These are phyloP conservation scores for Gossypium schwendimanii DNA, from an alignment of 441 rosid species.

Conservation along the genomic window DNA sequence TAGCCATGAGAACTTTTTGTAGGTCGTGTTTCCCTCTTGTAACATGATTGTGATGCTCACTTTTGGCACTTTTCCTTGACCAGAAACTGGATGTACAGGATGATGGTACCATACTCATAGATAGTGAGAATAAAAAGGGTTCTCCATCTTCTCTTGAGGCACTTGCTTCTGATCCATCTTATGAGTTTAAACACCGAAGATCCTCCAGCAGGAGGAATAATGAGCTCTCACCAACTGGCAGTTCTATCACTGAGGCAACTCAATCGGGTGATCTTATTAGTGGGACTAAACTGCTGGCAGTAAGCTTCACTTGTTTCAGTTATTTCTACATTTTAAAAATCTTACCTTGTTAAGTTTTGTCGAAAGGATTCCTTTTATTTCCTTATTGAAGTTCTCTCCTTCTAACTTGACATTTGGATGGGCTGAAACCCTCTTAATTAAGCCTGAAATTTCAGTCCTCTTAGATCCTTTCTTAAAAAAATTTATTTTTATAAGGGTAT, in stretches of 20 bases:
- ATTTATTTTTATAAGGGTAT: neutral
- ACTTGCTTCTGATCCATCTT: slow-evolving; percentile 42
- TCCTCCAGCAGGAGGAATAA: slow-evolving; percentile 80
- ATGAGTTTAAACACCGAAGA: slow-evolving; percentile 52
- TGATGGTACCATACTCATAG: slow-evolving; percentile 51
- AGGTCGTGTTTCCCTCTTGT: neutral
- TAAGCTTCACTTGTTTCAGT: slow-evolving; percentile 24
- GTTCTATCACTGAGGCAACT: slow-evolving; percentile 61
- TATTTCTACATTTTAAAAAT: neutral
- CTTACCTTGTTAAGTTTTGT: neutral
- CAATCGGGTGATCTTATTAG: slow-evolving; percentile 51
- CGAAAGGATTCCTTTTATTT: neutral
- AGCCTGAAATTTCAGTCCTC: neutral
- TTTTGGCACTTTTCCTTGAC: slow-evolving; percentile 14
- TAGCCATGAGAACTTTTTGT: neutral
- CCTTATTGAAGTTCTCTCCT: neutral
- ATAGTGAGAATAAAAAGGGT: slow-evolving; percentile 52
- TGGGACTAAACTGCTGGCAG: slow-evolving; percentile 35
- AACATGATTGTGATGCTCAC: slow-evolving; percentile 9
- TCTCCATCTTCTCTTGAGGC: slow-evolving; percentile 43
- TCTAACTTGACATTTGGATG: neutral
- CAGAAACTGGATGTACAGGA: slow-evolving; percentile 51
- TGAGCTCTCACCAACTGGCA: slow-evolving; percentile 63
- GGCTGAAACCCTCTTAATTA: neutral
- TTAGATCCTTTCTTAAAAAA: neutral